phyloP scores from a whole-genome alignment of 164 flowering plant genomes.

The Piper betle region DNA sequence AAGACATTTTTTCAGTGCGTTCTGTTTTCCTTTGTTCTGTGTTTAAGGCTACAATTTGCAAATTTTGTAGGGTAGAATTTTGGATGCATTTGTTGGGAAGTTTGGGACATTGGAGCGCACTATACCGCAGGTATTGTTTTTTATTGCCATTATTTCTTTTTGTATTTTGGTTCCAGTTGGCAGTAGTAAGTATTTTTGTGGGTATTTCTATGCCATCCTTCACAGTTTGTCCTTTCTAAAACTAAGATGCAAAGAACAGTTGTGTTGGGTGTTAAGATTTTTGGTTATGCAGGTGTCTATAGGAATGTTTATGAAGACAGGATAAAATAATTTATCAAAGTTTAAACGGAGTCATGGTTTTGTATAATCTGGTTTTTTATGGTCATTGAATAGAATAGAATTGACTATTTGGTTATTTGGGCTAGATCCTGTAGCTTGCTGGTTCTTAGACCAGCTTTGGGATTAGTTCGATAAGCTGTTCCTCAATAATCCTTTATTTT shows the following conservation, averaged over 20 bases:
- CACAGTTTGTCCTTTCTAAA: too few species aligned
- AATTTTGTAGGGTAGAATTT: constrained; percentile 58
- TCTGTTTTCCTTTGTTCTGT: not conserved
- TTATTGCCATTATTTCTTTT: not conserved
- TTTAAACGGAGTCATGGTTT: too few species aligned
- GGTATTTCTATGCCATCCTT: too few species aligned
- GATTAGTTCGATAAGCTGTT: not conserved
- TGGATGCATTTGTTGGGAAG: constrained; percentile 99
- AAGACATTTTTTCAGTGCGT: not conserved
- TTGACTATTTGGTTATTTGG: not conserved
- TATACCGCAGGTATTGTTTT: constrained; percentile 69
- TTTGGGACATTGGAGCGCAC: constrained; percentile 93
- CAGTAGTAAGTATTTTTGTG: not conserved
- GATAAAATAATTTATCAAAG: too few species aligned
- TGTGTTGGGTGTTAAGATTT: too few species aligned
- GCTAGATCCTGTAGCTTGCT: not conserved
- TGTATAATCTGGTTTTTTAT: too few species aligned
- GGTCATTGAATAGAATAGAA: not conserved
- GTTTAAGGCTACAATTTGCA: constrained; percentile 1
- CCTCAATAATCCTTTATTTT: not conserved
- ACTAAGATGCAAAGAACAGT: too few species aligned
- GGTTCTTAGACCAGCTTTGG: not conserved
- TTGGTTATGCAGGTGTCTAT: too few species aligned
- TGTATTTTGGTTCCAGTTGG: too few species aligned
- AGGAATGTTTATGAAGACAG: too few species aligned